Base-by-base conservation (phyloP, 306 rosid genomes). In the Dalbergia oliveri region DNA sequence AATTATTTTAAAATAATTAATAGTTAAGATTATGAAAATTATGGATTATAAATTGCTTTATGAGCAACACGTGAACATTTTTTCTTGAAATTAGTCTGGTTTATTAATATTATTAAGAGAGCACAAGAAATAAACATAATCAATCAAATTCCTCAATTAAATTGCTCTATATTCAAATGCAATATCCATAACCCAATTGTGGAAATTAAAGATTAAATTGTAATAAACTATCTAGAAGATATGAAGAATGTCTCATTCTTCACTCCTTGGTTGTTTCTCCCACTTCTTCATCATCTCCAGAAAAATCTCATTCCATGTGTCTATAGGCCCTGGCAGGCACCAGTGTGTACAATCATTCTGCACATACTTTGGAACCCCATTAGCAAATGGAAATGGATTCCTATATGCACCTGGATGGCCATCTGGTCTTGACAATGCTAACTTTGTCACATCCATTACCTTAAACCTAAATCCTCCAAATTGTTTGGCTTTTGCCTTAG, bases 301-400 rank as follows among this genome's bases (percentile, higher is more conserved):
- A 31, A 91, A 49, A 6, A 93, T 84, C 45, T 89, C 93, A 88
- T 90, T 93, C 98, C 98, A 93, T 4, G 97, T 87, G 78, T 93
- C 98, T 5, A 93, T 59, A 34, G 98, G 92, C 23, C 98, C 97
- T 0, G 98, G 98, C 77, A 93, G 76, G 58, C 97, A 93, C 97
- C 98, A 93, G 83, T 93, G 98, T 19, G 87, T 87, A 78, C 94
- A 93, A 66, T 93, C 98, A 72, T 87, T 91, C 66, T 91, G 93
- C 2, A 93, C 87, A 12, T 39, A 65, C 35, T 91, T 85, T 12
- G 50, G 50, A 21, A 86, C 67, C 1, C 90, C 90, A 43, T 91
- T 68, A 11, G 84, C 84, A 79, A 87, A 87, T 15, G 98, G 97
- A 73, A 84, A 84, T 10, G 88, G 85, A 62, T 91, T 68, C 94